Base-by-base conservation (phyloP, 192 early-diverging fungal genomes). In the Backusella liffmaniae region DNA sequence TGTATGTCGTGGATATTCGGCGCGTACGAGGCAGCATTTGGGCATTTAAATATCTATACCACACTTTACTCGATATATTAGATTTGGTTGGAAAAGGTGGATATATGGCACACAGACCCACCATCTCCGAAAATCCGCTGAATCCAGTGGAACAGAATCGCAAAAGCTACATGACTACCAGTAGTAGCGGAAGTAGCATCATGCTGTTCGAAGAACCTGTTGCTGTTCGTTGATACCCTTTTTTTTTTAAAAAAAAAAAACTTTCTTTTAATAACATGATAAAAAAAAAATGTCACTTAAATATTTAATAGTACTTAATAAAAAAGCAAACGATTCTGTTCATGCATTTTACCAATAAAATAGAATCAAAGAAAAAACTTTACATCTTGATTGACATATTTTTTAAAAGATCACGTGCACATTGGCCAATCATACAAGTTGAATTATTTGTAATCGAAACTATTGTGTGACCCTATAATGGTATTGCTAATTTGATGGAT, bases 21-120 rank as follows among this genome's bases (percentile, higher is more conserved):
- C 86, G 93, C 3, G 85, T 90, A 75, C 88, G 89, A 69, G 93
- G 93, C 49, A 93, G 91, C 70, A 83, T 88, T 42, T 94, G 92
- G 93, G 84, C 89, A 0, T 94, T 92, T 86, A 94, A 94, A 85
- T 92, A 88, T 72, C 78, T 94, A 36, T 93, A 93, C 76, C 90
- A 93, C 73, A 81, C 86, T 5, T 76, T 89, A 21, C 66, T 89
- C 42, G 86, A 88, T 30, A 76, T 76, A 36, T 75, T 89, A 67
- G 85, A 88, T 72, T 39, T 89, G 37, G 77, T 78, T 35, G 78
- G 83, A 0, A 83, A 88, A 65, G 84, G 86, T 42, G 73, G 73
- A 0, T 74, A 74, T n/a, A 74, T 74, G 73, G 21, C 65, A 18
- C 70, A 71, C 42, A 36, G 70, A 46, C 39, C 39, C 9, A 21